Conservation (phyloP, 768 basidiomycete species). For the Mycena leptocephala region DNA sequence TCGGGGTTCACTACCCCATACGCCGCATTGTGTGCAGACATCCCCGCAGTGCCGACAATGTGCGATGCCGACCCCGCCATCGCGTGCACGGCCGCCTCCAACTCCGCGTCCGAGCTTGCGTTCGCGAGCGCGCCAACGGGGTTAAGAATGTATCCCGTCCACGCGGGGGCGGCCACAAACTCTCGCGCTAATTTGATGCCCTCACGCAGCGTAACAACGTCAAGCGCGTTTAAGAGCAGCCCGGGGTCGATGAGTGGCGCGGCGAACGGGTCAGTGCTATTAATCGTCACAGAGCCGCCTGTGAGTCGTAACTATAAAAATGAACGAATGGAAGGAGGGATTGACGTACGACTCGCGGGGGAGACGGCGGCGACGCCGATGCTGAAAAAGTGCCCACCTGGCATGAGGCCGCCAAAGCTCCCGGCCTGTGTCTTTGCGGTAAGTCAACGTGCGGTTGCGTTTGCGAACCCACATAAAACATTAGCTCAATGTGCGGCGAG, state of each 20-base stretch:
- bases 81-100: slow-evolving; percentile 9
- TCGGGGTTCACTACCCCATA: slow-evolving; percentile 21
- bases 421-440: background rate
- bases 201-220: slow-evolving; percentile 36
- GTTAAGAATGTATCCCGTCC: slow-evolving; percentile 4
- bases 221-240: slow-evolving; percentile 47
- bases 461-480: slow-evolving; percentile 1
- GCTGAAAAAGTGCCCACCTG: slow-evolving; percentile 10
- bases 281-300: slow-evolving; percentile 47
- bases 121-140: background rate
- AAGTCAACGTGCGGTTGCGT: background rate
- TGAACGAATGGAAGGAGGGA: background rate
- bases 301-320: background rate
- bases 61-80: slow-evolving; percentile 4
- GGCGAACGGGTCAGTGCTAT: slow-evolving; percentile 56
- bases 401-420: background rate
- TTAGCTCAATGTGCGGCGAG: slow-evolving; percentile 52
- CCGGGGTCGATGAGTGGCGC: slow-evolving; percentile 62
- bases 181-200: slow-evolving; percentile 14
- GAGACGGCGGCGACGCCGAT: slow-evolving; percentile 23
- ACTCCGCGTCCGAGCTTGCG: slow-evolving; percentile 2
- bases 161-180: background rate
- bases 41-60: slow-evolving; percentile 11
- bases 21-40: background rate
- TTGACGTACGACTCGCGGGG: slow-evolving; percentile 40